These are phyloP conservation scores for Rhodotorula toruloides DNA, from an alignment of 768 basidiomycete genomes.

Conservation along the genomic window DNA sequence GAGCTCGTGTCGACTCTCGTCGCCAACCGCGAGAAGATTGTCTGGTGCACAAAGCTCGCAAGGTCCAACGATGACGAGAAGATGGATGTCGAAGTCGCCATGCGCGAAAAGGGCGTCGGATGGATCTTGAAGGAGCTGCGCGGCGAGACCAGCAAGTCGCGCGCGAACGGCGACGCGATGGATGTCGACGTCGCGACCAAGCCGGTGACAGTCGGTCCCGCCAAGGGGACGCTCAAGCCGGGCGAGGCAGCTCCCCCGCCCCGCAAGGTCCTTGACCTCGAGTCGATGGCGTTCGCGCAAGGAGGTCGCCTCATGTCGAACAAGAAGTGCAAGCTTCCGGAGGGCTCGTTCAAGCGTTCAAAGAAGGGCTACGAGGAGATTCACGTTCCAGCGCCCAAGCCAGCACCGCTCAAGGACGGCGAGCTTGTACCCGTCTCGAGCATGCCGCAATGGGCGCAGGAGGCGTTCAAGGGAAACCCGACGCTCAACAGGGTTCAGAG, in stretches of 20 bases:
- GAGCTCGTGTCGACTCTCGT: conserved; percentile 82
- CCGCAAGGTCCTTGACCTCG: conserved; percentile 77
- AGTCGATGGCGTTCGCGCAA: conserved; percentile 91
- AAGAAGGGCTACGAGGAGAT: conserved; percentile 98
- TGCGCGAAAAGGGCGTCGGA: conserved; percentile 93
- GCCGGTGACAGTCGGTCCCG: conserved; percentile 61
- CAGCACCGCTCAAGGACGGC: conserved; percentile 56
- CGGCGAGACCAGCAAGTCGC: conserved; percentile 52
- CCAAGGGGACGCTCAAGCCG: conserved; percentile 74
- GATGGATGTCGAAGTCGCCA: conserved; percentile 90
- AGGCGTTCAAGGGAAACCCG: conserved; percentile 70
- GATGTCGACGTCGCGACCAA: conserved; percentile 58
- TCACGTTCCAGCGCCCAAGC: conserved; percentile 88
- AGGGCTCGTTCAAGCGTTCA: conserved; percentile 93
- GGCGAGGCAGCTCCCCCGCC: conserved; percentile 77
- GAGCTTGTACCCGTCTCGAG: conserved; percentile 67
- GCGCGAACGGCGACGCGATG: conserved; percentile 59
- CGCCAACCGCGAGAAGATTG: conserved; percentile 90
- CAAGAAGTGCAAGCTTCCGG: conserved; percentile 95
- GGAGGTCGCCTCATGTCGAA: conserved; percentile 97
- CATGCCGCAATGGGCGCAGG: conserved; percentile 78
- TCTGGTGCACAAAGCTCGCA: conserved; percentile 96
- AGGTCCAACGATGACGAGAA: conserved; percentile 81
- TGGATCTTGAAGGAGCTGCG: conserved; percentile 88
- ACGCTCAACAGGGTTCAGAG: conserved; percentile 87